These are phyloP conservation scores for Sinapis alba DNA, from an alignment of 441 rosid genomes.

Conservation along the genomic window DNA sequence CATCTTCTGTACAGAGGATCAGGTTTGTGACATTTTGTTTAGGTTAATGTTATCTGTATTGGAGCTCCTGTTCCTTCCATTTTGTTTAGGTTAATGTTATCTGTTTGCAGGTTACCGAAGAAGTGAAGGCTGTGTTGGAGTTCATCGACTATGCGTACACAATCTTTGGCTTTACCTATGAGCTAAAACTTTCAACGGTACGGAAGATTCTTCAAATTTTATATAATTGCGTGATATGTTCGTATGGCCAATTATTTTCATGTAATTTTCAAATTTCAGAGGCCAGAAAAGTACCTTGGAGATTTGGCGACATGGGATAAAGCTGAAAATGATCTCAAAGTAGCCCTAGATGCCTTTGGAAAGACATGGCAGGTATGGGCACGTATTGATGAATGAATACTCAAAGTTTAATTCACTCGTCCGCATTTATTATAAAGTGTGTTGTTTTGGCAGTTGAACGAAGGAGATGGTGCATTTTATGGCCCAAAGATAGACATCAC, in stretches of 20 bases:
- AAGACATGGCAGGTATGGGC: conserved; percentile 82
- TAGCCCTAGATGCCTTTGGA: conserved; percentile 81
- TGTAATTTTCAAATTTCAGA: conserved; percentile 49
- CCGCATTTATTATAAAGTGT: conserved; percentile 6
- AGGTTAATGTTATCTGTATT: no score
- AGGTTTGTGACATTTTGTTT: conserved; percentile 53
- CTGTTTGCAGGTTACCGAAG: conserved; percentile 75
- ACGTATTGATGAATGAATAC: conserved; percentile 4
- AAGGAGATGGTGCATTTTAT: conserved; percentile 98
- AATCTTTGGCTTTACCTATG: conserved; percentile 89
- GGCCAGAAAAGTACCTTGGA: conserved; percentile 96
- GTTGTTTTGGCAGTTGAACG: conserved; percentile 64
- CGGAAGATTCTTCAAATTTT: conserved; percentile 11
- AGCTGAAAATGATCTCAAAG: conserved; percentile 87
- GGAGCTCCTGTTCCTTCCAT: conserved; percentile 17
- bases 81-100: conserved; percentile 20
- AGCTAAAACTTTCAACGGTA: conserved; percentile 96
- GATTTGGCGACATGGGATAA: conserved; percentile 78
- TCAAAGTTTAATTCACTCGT: conserved; percentile 8
- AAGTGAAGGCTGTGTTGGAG: conserved; percentile 83
- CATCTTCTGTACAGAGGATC: conserved; percentile 89
- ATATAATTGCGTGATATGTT: neutral
- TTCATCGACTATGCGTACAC: conserved; percentile 76
- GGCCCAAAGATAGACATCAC: conserved; percentile 99
- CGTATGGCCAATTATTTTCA: conserved; percentile 9